A percentile compares a stretch with the other conserved stretches of the same genome.
Conservation (phyloP, 2,329 filamentous ascomycete genomes). For the Neonectria ditissima region DNA sequence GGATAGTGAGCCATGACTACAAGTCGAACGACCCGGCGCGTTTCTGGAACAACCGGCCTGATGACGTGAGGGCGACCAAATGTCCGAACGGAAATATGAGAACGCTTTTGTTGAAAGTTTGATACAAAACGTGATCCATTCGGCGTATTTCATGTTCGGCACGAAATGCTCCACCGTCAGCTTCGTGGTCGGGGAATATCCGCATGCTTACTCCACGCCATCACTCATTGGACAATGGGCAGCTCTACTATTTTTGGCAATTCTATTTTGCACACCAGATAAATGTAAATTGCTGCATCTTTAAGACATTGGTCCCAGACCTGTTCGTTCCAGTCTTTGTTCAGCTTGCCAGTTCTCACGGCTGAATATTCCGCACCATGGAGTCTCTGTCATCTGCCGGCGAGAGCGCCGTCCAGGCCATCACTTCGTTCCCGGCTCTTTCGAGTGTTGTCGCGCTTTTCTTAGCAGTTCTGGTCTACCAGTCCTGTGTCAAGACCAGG, state of each 20-base stretch:
- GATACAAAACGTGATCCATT: background rate
- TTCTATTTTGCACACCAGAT: background rate
- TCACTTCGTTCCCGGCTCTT: slow-evolving; percentile 19
- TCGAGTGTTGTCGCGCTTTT: slow-evolving; percentile 15
- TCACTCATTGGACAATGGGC: slow-evolving; percentile 13
- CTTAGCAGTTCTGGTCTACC: slow-evolving; percentile 17
- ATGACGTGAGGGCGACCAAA: background rate
- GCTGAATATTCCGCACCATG: slow-evolving; percentile 7
- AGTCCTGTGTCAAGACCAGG: slow-evolving; percentile 5
- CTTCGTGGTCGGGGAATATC: slow-evolving; percentile 18
- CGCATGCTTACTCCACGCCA: slow-evolving; percentile 14
- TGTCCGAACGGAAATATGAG: background rate
- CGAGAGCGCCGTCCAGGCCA: slow-evolving; percentile 5
- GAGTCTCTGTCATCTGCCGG: slow-evolving; percentile 11
- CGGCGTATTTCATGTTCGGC: slow-evolving; percentile 18
- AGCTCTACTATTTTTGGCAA: background rate
- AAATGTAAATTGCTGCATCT: background rate
- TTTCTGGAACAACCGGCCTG: background rate
- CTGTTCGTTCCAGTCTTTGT: background rate
- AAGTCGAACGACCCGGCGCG: background rate
- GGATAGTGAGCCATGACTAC: background rate
- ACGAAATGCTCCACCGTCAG: slow-evolving; percentile 3
- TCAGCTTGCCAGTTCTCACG: background rate
- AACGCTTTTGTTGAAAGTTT: background rate
- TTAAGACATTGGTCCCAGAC: background rate